Conservation (phyloP, 371 early-diverging fungal genomes). For the Dichotomocladium elegans region DNA sequence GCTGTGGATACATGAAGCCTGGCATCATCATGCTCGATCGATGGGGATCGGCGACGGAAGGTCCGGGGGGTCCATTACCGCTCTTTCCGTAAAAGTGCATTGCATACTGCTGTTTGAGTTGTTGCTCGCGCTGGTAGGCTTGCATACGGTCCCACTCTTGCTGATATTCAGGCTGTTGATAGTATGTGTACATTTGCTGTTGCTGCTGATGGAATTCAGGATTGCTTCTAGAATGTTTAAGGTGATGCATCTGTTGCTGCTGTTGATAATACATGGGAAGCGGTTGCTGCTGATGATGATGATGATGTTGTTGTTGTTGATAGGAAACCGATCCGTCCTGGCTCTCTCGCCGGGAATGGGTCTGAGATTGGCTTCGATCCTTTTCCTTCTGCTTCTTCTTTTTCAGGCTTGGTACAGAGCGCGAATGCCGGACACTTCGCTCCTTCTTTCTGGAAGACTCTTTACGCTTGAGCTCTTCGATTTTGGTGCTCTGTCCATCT, state of each 20-base stretch:
- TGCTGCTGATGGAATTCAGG: constrained; percentile 26
- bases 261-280: not conserved
- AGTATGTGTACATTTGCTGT: constrained; percentile 3
- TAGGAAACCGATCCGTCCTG: not conserved
- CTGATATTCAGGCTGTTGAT: constrained; percentile 28
- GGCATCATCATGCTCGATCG: constrained; percentile 5
- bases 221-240: constrained; percentile 33
- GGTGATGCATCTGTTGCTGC: not conserved
- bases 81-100: constrained; percentile 4
- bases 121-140: constrained; percentile 32
- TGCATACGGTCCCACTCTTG: constrained; percentile 43
- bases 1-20: too few relatives aligned
- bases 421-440: constrained; percentile 17
- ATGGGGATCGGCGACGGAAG: not conserved
- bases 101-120: constrained; percentile 23
- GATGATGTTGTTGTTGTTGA: not conserved
- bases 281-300: not conserved
- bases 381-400: constrained; percentile 29
- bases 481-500: constrained; percentile 2
- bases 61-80: not conserved
- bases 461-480: not conserved
- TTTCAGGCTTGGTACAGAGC: constrained; percentile 30
- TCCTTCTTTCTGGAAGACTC: not conserved
- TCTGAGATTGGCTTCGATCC: too few relatives aligned
- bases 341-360: constrained; percentile 9